Conservation (phyloP, 1,284 basidiomycete genomes). For the Apiotrichum gracile region DNA sequence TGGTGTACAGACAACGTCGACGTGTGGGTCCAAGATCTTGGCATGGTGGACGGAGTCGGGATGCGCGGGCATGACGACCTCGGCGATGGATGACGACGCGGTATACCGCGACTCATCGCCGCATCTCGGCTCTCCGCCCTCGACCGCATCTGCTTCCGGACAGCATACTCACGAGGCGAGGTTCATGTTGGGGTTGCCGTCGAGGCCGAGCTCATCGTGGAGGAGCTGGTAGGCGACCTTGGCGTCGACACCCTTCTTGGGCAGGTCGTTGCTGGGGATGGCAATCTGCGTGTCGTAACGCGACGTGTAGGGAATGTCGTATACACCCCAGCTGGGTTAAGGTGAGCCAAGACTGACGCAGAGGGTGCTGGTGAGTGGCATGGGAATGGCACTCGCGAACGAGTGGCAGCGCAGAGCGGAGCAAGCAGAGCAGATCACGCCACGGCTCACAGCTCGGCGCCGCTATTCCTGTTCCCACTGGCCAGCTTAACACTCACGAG, state of each 20-base stretch:
- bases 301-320: constrained; percentile 37
- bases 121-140: too few relatives aligned
- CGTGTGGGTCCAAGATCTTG: too few relatives aligned
- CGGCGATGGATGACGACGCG: too few relatives aligned
- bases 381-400: too few relatives aligned
- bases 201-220: constrained; percentile 74
- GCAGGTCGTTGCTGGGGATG: constrained; percentile 47
- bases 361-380: background rate
- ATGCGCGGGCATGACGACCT: too few relatives aligned
- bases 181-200: constrained; percentile 72
- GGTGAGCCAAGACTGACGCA: background rate
- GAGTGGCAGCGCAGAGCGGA: background rate
- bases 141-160: too few relatives aligned
- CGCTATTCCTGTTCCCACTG: too few relatives aligned
- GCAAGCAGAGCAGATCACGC: too few relatives aligned
- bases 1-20: too few relatives aligned
- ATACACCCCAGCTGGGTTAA: constrained; percentile 20
- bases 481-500: too few relatives aligned
- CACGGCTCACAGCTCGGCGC: too few relatives aligned
- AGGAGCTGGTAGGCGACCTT: constrained; percentile 67
- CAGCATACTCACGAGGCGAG: constrained; percentile 55
- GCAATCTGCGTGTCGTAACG: constrained; percentile 38
- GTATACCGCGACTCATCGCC: background rate
- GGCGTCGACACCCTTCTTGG: constrained; percentile 43
- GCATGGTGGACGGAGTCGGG: too few relatives aligned